Evolutionary conservation across 2,329 filamentous ascomycete genomes (phyloP).

Genomic region (Celoporthe dispersa): DNA sequence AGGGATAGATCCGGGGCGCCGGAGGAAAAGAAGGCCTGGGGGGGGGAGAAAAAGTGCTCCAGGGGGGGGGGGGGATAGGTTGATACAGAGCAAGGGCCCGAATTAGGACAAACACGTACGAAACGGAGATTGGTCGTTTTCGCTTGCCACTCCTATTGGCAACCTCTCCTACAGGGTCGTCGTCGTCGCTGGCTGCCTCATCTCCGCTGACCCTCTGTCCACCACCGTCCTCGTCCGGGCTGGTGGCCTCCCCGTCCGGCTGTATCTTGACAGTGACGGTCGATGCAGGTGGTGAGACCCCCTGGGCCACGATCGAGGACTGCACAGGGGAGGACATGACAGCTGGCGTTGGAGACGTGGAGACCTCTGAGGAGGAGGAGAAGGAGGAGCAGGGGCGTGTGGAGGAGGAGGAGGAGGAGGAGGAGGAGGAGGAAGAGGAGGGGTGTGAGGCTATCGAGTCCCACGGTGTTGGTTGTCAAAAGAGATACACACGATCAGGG

Average conservation of each 20-base stretch:
- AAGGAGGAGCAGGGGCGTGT: not conserved
- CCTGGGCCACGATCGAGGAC: slow-evolving; percentile 11
- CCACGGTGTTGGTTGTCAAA: not conserved
- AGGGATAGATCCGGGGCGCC: slow-evolving; percentile 8
- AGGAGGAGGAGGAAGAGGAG: not conserved
- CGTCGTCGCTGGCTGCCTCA: slow-evolving; percentile 52
- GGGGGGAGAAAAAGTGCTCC: not conserved
- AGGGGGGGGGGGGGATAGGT: slow-evolving; percentile 26
- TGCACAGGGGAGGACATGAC: slow-evolving; percentile 13
- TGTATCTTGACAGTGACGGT: slow-evolving; percentile 24
- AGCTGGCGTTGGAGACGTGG: slow-evolving; percentile 8
- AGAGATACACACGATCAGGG: not conserved
- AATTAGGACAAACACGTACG: slow-evolving; percentile 49
- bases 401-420: not conserved
- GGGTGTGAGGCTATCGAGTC: slow-evolving; percentile 3
- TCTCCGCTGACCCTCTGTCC: slow-evolving; percentile 34
- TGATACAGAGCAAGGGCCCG: slow-evolving; percentile 8
- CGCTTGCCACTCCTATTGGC: slow-evolving; percentile 54
- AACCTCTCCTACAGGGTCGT: slow-evolving; percentile 48
- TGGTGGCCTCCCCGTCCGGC: slow-evolving; percentile 17
- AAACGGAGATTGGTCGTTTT: slow-evolving; percentile 64
- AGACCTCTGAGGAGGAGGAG: not conserved
- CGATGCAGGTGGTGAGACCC: slow-evolving; percentile 23
- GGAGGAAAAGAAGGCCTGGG: slow-evolving; percentile 7
- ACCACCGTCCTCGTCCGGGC: slow-evolving; percentile 22